Evolutionary conservation across 352 stramenopile species (phyloP), one percentile per base, ranked within the genome.

Genomic region (Hyaloperonospora arabidopsidis): DNA sequence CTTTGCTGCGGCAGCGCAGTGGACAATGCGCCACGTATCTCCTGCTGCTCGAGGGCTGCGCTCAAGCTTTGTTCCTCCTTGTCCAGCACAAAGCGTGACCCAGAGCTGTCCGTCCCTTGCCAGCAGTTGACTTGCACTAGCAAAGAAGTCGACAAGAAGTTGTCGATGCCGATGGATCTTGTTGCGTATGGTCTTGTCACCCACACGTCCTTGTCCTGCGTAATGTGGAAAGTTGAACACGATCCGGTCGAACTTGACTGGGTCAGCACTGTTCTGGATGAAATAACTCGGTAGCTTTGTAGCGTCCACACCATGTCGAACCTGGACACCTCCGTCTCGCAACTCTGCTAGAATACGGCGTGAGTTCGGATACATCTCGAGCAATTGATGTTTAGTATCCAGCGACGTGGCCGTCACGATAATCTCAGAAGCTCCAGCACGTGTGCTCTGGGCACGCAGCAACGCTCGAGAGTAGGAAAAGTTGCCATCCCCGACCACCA

Each of bases 221-320:
- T 78, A 90, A 49, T 94, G 82, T 32, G 84, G 84, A 56, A 91
- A 94, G 55, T 94, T 94, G 67, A 94, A 94, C 50, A 94, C 78
- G 50, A 94, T 71, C 18, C 79, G 71, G 47, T 92, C 80, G 25
- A 87, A 86, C 17, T 18, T 47, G 29, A 45, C 17, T 0, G 45
- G 12, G 5, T 34, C 44, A 6, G 10, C 49, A 36, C 28, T 28
- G 13, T 54, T 28, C 15, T 60, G 23, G 32, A 54, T 56, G 2
- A 61, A 36, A 55, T 79, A 84, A 11, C 51, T 60, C 43, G 84
- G 56, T 17, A 94, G 72, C 28, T 65, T 68, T 4, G 79, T 90
- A 21, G 79, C 84, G 54, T 94, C 84, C 47, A 94, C 70, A 13
- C 62, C 70, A 52, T 91, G 79, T 51, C 78, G 61, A 23, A 94